Conservation (phyloP, 148 eudicot species). For the Drosera capensis region DNA sequence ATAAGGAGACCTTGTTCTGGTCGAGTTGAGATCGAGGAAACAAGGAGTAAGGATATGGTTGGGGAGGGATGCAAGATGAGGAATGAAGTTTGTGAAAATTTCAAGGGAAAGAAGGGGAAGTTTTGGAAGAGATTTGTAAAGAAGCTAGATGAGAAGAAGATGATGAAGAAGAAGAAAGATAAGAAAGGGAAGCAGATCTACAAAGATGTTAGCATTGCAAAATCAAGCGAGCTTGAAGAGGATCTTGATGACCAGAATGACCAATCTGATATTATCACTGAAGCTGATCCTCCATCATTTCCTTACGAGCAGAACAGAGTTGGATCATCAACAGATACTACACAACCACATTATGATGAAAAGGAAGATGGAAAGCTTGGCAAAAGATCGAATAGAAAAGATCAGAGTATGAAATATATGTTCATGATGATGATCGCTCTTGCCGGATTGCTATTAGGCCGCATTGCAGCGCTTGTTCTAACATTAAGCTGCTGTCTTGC, state of each 20-base stretch:
- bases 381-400: conserved; percentile 1
- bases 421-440: conserved; percentile 33
- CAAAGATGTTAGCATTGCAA: not conserved
- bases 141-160: conserved; percentile 15
- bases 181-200: conserved; percentile 1
- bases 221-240: not conserved
- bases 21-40: conserved; percentile 5
- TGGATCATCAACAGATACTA: too few species aligned
- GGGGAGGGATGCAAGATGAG: conserved; percentile 6
- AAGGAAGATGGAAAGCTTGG: conserved; percentile 1
- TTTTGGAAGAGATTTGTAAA: conserved; percentile 44
- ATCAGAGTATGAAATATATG: conserved; percentile 12
- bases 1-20: not conserved
- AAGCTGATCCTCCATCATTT: too few species aligned
- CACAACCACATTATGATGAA: too few species aligned
- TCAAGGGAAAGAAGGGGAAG: conserved; percentile 24
- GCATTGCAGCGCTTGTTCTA: conserved; percentile 31
- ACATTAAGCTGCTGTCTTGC: conserved; percentile 37
- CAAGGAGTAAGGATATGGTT: not conserved
- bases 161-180: too few species aligned
- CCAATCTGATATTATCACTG: not conserved
- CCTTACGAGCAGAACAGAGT: too few species aligned
- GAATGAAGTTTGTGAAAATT: conserved; percentile 5
- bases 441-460: conserved; percentile 44
- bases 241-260: too few species aligned